phyloP scores from a whole-genome alignment of 2,329 filamentous ascomycete genomes.

The Venturia asperata region DNA sequence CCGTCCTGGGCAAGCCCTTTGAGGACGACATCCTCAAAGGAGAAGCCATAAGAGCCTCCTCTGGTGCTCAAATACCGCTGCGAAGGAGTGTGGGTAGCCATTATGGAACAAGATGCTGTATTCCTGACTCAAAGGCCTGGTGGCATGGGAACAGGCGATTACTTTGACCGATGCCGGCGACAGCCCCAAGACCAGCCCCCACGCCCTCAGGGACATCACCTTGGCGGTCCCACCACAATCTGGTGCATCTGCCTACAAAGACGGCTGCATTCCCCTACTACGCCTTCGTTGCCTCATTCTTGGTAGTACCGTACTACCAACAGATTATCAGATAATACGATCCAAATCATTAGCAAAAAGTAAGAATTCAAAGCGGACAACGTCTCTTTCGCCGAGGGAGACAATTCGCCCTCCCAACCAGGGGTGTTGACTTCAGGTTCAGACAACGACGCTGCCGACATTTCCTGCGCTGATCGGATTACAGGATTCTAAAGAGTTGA shows the following conservation, averaged over 20 bases:
- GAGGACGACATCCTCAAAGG: slow-evolving; percentile 84
- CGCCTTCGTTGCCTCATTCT: background rate
- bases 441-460: background rate
- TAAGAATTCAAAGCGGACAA: background rate
- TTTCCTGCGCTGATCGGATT: background rate
- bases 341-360: background rate
- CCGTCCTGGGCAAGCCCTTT: slow-evolving; percentile 83
- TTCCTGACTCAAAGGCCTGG: background rate
- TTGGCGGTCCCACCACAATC: background rate
- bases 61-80: slow-evolving; percentile 57
- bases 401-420: background rate
- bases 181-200: background rate
- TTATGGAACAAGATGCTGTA: slow-evolving; percentile 22
- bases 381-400: background rate
- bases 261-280: too few relatives aligned
- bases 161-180: background rate
- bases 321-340: background rate
- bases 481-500: background rate
- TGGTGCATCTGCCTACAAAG: background rate
- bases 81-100: slow-evolving; percentile 45
- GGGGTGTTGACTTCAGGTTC: background rate
- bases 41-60: slow-evolving; percentile 60
- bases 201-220: background rate
- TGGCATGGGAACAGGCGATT: too few relatives aligned
- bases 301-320: background rate